Percentiles rank a stretch among this genome's conserved stretches.
phyloP scores from a whole-genome alignment of 1,284 basidiomycete genomes.

The Ustilago xerochloae region DNA sequence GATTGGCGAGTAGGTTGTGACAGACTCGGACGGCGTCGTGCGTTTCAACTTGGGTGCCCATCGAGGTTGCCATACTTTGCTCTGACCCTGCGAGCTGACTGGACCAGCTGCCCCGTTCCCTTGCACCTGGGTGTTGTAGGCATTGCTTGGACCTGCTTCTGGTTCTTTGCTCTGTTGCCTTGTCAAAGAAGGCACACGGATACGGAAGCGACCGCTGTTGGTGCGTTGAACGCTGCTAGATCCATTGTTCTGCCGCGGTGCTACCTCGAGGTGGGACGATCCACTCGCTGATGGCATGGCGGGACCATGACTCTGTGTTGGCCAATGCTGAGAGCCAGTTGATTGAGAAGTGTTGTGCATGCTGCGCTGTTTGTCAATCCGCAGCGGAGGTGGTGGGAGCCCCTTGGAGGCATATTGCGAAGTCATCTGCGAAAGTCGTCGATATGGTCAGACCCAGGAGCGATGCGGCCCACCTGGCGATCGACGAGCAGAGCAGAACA shows the following conservation, averaged over 20 bases:
- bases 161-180: constrained; percentile 6
- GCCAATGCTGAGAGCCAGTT: background rate
- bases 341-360: background rate
- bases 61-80: constrained; percentile 33
- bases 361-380: constrained; percentile 19
- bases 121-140: too few relatives aligned
- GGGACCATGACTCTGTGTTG: background rate
- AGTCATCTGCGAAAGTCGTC: constrained; percentile 5
- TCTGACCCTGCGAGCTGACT: background rate
- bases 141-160: background rate
- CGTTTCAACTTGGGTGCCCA: constrained; percentile 43
- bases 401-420: constrained; percentile 15
- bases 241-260: background rate
- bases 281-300: background rate
- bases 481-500: too few relatives aligned
- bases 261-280: background rate
- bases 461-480: too few relatives aligned
- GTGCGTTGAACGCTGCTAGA: constrained; percentile 1
- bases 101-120: background rate
- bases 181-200: constrained; percentile 21
- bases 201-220: constrained; percentile 32
- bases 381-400: constrained; percentile 30
- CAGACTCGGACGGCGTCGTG: constrained; percentile 18
- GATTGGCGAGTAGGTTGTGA: constrained; percentile 28
- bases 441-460: too few relatives aligned